phyloP scores from a whole-genome alignment of 2,329 filamentous ascomycete genomes.

The Penicillium sp. region DNA sequence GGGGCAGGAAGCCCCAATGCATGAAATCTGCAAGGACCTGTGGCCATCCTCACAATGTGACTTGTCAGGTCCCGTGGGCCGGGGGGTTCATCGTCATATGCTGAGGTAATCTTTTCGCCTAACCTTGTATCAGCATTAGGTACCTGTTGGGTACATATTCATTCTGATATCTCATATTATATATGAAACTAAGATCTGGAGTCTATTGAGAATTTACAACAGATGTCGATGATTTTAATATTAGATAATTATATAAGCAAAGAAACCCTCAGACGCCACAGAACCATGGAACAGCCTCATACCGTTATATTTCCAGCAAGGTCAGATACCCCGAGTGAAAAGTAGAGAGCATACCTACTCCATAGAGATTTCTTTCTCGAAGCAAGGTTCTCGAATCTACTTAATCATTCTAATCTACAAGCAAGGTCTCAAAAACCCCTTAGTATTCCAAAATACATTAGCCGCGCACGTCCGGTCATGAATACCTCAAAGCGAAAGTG shows the following conservation, averaged over 20 bases:
- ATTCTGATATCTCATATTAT: not conserved
- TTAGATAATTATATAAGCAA: not conserved
- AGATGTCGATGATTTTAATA: not conserved
- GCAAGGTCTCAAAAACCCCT: conserved; percentile 9
- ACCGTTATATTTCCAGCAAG: no score
- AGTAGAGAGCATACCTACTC: no score
- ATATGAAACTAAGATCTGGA: not conserved
- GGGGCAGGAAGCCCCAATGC: conserved; percentile 13
- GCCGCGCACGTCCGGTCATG: conserved; percentile 9
- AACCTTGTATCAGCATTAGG: not conserved
- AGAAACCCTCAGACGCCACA: not conserved
- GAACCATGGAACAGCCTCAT: not conserved
- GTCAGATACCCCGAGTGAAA: no score
- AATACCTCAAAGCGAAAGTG: conserved; percentile 8
- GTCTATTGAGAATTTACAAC: not conserved
- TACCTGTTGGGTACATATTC: conserved; percentile 3
- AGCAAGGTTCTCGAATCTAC: conserved; percentile 23
- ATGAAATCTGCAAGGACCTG: conserved; percentile 33
- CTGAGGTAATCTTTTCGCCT: conserved; percentile 1
- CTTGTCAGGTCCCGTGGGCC: conserved; percentile 22
- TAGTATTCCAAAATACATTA: conserved; percentile 15
- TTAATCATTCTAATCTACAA: not conserved
- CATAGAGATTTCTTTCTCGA: conserved; percentile 9
- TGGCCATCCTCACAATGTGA: conserved; percentile 28
- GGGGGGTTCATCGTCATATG: conserved; percentile 7